A percentile compares a stretch with the other conserved stretches of the same genome.
Evolutionary conservation across 2,329 filamentous ascomycete genomes (phyloP).

Genomic region (Bimuria novae-zelandiae): DNA sequence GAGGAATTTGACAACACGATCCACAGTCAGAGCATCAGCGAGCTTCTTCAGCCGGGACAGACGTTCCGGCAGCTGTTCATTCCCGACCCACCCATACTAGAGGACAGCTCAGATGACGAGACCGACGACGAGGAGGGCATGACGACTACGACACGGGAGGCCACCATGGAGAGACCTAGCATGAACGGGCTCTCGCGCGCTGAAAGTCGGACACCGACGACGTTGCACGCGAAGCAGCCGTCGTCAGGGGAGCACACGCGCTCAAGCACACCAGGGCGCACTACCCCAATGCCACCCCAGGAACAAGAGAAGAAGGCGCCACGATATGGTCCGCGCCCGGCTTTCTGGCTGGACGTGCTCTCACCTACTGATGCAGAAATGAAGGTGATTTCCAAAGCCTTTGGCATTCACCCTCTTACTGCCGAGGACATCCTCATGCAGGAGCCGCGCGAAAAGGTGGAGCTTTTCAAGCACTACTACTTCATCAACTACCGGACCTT

Average conservation of each 20-base stretch:
- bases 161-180: conserved; percentile 18
- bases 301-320: conserved; percentile 43
- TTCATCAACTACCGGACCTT: conserved; percentile 99
- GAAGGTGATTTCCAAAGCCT: conserved; percentile 89
- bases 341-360: conserved; percentile 95
- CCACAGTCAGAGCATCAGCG: conserved; percentile 92
- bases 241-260: conserved; percentile 51
- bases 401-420: conserved; percentile 93
- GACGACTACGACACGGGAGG: conserved; percentile 13
- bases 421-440: conserved; percentile 97
- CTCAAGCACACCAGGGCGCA: conserved; percentile 59
- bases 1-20: conserved; percentile 96
- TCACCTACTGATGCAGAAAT: conserved; percentile 93
- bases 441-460: conserved; percentile 96
- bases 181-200: conserved; percentile 35
- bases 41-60: conserved; percentile 82
- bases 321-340: conserved; percentile 75
- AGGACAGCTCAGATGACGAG: conserved; percentile 70
- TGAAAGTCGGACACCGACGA: conserved; percentile 29
- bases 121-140: conserved; percentile 59
- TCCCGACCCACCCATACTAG: conserved; percentile 71
- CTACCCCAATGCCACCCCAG: conserved; percentile 25
- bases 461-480: conserved; percentile 96
- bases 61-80: conserved; percentile 88
- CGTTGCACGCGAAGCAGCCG: conserved; percentile 38